Evolutionary conservation across 2,329 filamentous ascomycete genomes (phyloP).

Genomic region (Pseudodiploospora longispora): DNA sequence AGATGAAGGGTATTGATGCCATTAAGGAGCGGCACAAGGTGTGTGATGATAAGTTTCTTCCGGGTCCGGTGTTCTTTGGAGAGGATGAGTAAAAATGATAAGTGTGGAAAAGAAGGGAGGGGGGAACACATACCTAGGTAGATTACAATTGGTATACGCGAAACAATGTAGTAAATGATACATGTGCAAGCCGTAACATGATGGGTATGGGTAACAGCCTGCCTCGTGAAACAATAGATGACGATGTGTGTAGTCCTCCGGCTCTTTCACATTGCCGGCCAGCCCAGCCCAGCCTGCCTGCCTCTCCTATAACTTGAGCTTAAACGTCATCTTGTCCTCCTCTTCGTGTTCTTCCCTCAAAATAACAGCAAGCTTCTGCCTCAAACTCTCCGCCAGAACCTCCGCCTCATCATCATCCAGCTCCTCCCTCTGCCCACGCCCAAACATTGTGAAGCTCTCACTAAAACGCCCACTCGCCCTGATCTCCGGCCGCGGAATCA

Average conservation of each 20-base stretch:
- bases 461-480: constrained; percentile 43
- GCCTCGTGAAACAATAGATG: too few species aligned
- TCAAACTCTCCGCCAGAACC: constrained; percentile 47
- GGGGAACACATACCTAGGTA: too few species aligned
- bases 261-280: not conserved
- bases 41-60: constrained; percentile 66
- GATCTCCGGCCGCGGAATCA: constrained; percentile 76
- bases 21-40: constrained; percentile 76
- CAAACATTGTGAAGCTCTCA: constrained; percentile 77
- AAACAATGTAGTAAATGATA: too few species aligned
- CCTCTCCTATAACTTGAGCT: constrained; percentile 29
- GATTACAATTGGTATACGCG: too few species aligned
- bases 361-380: constrained; percentile 40
- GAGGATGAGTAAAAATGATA: constrained; percentile 58
- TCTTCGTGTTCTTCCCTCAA: constrained; percentile 30
- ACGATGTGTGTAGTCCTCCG: too few species aligned
- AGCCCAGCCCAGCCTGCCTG: too few species aligned
- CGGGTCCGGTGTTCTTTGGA: constrained; percentile 73
- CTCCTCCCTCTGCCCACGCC: constrained; percentile 62
- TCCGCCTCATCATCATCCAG: constrained; percentile 67
- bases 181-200: too few species aligned
- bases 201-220: too few species aligned
- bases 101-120: too few species aligned
- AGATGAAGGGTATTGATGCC: constrained; percentile 59
- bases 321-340: constrained; percentile 16